Percentiles rank a stretch among this genome's conserved stretches.
phyloP scores from a whole-genome alignment of 176 grass and related monocot species.

The Chrysopogon serrulatus region DNA sequence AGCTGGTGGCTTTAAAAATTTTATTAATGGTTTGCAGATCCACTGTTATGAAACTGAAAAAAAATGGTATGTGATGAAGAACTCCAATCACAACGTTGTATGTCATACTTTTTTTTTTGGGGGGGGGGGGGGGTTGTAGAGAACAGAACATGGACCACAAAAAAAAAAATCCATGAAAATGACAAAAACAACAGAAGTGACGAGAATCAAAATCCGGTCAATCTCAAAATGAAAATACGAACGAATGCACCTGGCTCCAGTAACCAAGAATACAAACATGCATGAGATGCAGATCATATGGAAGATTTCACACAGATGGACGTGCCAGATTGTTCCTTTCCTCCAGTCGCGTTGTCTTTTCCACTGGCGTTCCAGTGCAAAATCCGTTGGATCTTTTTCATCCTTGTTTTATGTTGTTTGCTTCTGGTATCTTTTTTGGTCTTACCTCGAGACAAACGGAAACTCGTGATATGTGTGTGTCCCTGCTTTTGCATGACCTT shows the following conservation, averaged over 20 bases:
- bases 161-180: background rate
- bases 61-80: background rate
- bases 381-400: slow-evolving; percentile 6
- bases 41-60: background rate
- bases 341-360: slow-evolving; percentile 25
- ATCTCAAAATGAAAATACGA: background rate
- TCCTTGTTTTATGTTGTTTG: slow-evolving; percentile 34
- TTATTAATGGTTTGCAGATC: background rate
- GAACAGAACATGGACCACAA: no score
- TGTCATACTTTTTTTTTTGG: no score
- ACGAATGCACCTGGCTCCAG: background rate
- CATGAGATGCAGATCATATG: background rate
- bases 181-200: background rate
- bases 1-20: background rate
- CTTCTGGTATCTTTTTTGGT: slow-evolving; percentile 46
- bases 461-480: slow-evolving; percentile 53
- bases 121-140: no score
- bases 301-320: background rate
- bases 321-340: background rate
- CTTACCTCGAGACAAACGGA: slow-evolving; percentile 39
- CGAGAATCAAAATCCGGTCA: background rate
- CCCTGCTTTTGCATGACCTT: slow-evolving; percentile 55
- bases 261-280: background rate
- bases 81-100: background rate
- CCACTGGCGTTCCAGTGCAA: slow-evolving; percentile 21